phyloP scores from a whole-genome alignment of 2,329 filamentous ascomycete genomes.

The Helotiales sp. region DNA sequence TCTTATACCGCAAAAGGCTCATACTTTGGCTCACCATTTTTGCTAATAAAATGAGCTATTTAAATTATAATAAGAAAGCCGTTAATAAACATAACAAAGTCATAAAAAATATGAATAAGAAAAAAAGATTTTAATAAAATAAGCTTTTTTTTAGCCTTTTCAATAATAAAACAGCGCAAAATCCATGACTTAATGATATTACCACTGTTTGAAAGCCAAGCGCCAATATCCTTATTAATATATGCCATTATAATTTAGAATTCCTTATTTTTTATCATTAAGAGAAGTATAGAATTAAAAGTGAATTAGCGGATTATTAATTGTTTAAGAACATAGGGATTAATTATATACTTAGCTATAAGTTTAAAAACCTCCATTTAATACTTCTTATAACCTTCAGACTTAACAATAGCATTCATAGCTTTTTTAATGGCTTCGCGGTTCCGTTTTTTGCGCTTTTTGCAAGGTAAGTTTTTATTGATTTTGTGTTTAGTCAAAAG shows the following conservation, averaged over 20 bases:
- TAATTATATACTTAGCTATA: not conserved
- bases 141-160: not conserved
- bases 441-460: not conserved
- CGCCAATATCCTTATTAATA: too few relatives aligned
- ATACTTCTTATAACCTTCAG: not conserved
- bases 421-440: not conserved
- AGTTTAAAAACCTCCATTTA: not conserved
- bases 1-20: not conserved
- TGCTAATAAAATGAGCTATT: not conserved
- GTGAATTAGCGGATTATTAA: not conserved
- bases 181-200: not conserved
- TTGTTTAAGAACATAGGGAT: not conserved
- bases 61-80: not conserved
- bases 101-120: not conserved
- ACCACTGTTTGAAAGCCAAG: not conserved
- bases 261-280: not conserved
- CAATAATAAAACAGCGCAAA: not conserved
- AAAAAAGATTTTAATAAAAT: not conserved
- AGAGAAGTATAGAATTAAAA: not conserved
- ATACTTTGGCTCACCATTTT: not conserved
- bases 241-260: not conserved
- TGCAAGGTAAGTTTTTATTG: not conserved
- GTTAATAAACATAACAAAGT: not conserved
- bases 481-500: not conserved
- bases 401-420: not conserved